Evolutionary conservation across 331 rosid species (phyloP), one percentile per base, ranked within the genome.

Genomic region (Pyrus hybrid): DNA sequence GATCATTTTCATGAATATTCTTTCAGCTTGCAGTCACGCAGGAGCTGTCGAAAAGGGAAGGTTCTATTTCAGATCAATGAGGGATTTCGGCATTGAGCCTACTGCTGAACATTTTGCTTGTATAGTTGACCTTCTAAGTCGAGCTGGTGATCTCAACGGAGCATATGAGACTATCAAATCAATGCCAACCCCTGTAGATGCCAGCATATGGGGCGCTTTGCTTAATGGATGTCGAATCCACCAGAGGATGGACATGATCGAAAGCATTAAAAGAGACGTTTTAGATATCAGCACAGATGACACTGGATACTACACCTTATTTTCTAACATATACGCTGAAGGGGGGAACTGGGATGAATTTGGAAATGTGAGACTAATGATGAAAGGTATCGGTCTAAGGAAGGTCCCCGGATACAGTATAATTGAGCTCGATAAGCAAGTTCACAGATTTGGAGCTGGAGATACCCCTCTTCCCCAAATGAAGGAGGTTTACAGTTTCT

Each of bases 321-420:
- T 91, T 76, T 93, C 98, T 45, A 94, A 94, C 76, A 83, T 91
- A 86, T 83, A 90, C 54, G 96, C 96, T 5, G 97, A 90, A 84
- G 97, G 78, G 74, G 98, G 96, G 79, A 85, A 90, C 69, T 88
- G 92, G 93, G 81, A 82, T 70, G 91, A 90, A 68, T 91, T 93
- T 72, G 84, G 91, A 78, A 87, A 85, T 63, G 91, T 94, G 79
- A 91, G 98, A 76, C 82, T 77, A 49, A 83, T 8, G 76, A 94
- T 94, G 95, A 84, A 94, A 81, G 81, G 77, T 32, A 78, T 79
- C 58, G 94, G 96, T 63, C 88, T 94, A 56, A 89, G 83, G 70
- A 94, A 94, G 87, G 92, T 94, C 53, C 96, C 97, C 8, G 98
- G 94, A n/a, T 90, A 76, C 78, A 94, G 98, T 78, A 63, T 92